Percentiles rank a stretch among this genome's conserved stretches.
Conservation (phyloP, 176 grass and related monocot genomes). For the Leersia perrieri region DNA sequence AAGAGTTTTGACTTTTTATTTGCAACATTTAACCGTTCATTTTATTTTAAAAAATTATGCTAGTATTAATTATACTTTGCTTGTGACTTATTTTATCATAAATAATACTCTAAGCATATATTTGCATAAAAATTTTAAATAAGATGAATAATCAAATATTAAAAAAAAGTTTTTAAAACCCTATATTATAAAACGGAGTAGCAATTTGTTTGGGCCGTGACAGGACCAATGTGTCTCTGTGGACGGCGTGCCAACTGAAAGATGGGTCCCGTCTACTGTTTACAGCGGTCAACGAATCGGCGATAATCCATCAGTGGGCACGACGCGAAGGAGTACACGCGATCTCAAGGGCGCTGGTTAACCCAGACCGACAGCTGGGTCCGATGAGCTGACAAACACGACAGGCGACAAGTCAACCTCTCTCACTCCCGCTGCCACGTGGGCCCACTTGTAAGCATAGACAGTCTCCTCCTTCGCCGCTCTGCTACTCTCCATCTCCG, state of each 20-base stretch:
- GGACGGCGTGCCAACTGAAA: neutral
- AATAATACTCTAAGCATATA: no score
- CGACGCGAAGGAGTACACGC: neutral
- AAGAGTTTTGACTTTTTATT: no score
- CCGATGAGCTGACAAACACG: neutral
- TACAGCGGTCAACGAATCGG: constrained; percentile 15
- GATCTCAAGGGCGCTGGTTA: neutral
- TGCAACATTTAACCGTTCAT: no score
- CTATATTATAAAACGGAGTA: no score
- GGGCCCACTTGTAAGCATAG: constrained; percentile 6
- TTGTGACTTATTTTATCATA: no score
- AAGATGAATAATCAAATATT: no score
- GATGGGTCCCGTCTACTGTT: neutral
- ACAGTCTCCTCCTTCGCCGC: neutral
- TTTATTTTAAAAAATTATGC: no score
- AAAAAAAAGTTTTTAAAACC: no score
- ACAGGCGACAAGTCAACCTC: neutral
- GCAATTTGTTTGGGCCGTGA: no score
- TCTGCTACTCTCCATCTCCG: neutral
- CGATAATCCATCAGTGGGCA: neutral
- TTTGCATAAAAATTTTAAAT: no score
- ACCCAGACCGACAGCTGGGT: constrained; percentile 19
- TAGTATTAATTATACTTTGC: no score
- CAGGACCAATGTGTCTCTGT: no score
- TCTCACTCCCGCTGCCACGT: neutral